phyloP scores from a whole-genome alignment of 768 basidiomycete genomes.

The Boletus rubroflammeus region DNA sequence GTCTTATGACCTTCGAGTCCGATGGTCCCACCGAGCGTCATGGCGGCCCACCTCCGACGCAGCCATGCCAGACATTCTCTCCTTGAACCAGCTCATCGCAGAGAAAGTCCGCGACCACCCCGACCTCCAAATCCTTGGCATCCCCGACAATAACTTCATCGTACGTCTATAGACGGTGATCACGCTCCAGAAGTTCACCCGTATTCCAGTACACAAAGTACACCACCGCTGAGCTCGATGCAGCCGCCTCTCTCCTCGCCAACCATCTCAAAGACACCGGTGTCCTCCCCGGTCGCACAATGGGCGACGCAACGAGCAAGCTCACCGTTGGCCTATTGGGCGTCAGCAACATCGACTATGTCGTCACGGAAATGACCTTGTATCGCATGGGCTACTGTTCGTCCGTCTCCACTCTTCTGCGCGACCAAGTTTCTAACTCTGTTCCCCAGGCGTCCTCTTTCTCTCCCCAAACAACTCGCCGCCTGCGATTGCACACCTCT shows the following conservation, averaged over 20 bases:
- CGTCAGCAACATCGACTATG: conserved; percentile 27
- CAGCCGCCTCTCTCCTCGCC: conserved; percentile 26
- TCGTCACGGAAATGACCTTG: conserved; percentile 23
- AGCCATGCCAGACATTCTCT: conserved; percentile 22
- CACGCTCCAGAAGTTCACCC: too few species aligned
- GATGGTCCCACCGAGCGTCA: too few species aligned
- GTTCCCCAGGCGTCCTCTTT: conserved; percentile 28
- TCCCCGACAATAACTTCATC: conserved; percentile 25
- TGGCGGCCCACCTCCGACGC: background rate
- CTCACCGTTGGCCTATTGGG: conserved; percentile 27
- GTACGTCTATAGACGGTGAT: too few species aligned
- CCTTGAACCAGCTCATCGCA: conserved; percentile 28
- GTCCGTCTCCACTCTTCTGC: background rate
- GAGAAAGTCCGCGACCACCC: conserved; percentile 19
- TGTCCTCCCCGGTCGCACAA: conserved; percentile 20
- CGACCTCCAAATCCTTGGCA: conserved; percentile 19
- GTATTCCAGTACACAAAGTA: conserved; percentile 22
- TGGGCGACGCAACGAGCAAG: conserved; percentile 21
- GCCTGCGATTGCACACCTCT: conserved; percentile 43
- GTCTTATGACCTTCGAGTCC: too few species aligned
- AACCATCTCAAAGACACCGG: conserved; percentile 20
- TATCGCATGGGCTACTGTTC: conserved; percentile 33
- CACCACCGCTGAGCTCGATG: conserved; percentile 24
- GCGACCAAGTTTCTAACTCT: background rate
- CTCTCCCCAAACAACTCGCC: conserved; percentile 45